These are phyloP conservation scores for Singerocomus inundabilis DNA, from an alignment of 1,284 basidiomycete genomes.

Conservation along the genomic window DNA sequence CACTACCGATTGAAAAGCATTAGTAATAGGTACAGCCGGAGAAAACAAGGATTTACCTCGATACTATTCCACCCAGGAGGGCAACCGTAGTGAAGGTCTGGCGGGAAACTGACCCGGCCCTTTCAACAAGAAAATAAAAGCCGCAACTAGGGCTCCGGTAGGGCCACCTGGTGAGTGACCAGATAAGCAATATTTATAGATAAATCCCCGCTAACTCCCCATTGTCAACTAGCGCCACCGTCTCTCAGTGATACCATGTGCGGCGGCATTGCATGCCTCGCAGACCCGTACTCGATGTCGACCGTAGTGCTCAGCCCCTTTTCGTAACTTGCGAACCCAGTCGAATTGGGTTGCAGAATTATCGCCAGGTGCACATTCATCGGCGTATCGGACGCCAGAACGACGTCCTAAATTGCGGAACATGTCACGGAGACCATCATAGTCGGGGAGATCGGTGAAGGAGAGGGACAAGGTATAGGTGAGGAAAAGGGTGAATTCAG, in stretches of 20 bases:
- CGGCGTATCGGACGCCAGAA: constrained; percentile 51
- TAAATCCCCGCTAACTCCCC: constrained; percentile 1
- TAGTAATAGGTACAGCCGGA: background rate
- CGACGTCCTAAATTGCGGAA: constrained; percentile 65
- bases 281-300: constrained; percentile 33
- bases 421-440: constrained; percentile 79
- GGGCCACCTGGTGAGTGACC: background rate
- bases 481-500: constrained; percentile 87
- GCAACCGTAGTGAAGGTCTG: background rate
- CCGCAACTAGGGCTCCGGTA: background rate
- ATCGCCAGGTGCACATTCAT: constrained; percentile 50
- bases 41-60: constrained; percentile 7
- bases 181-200: constrained; percentile 5
- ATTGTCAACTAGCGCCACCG: constrained; percentile 25
- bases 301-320: constrained; percentile 7
- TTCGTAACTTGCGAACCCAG: constrained; percentile 27
- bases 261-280: constrained; percentile 33
- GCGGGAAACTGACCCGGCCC: constrained; percentile 1
- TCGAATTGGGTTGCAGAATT: constrained; percentile 25
- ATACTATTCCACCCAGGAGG: constrained; percentile 1
- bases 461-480: constrained; percentile 83
- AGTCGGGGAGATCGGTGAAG: constrained; percentile 91
- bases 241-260: constrained; percentile 26
- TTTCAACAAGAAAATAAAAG: constrained; percentile 2
- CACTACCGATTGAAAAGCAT: no score